Evolutionary conservation across 352 stramenopile species (phyloP), one percentile per base, ranked within the genome.

Genomic region (Globisporangium apiculatum): DNA sequence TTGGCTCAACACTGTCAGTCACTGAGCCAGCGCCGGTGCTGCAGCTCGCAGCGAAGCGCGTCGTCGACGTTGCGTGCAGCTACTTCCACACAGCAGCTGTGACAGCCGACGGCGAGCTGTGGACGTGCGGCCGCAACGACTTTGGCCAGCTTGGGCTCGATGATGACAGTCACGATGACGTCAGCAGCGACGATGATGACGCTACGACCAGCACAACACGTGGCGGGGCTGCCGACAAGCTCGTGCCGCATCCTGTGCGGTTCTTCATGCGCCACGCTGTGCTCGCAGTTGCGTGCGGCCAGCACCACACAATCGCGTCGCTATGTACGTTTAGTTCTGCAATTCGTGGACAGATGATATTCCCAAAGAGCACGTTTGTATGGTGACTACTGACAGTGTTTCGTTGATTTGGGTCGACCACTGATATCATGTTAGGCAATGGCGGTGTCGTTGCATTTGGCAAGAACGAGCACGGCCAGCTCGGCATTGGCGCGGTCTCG

Each of bases 391-490:
- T 58, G 6, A 6, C 57, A 31, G 24, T 31, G 24, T 31, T 31
- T 31, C 24, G 24, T 31, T 2, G 24, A 31, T 31, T 31, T 31
- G 24, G 24, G 24, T 31, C 24, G 24, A 31, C 24, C 24, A 3
- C 24, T 31, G 24, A 31, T 31, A 31, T 2, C 1, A 31, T 31
- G 24, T 31, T 74, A 66, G 63, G 65, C 1, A 66, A 68, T 17
- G 88, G 89, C 17, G 75, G 77, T 3, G 67, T 97, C 15, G 87
- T 86, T 42, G 80, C 81, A 7, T 97, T 94, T 56, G 91, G 91
- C 6, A 97, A 97, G 70, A 97, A 97, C 63, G 91, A 97, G 36
- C 86, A 97, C 53, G 91, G 90, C 0, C 89, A 97, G 62, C 74
- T 98, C 35, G 92, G 90, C 1, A 49, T 97, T 10, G 74, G 86